phyloP scores from a whole-genome alignment of 352 stramenopile genomes.

The Phytopythium chamaehyphon region DNA sequence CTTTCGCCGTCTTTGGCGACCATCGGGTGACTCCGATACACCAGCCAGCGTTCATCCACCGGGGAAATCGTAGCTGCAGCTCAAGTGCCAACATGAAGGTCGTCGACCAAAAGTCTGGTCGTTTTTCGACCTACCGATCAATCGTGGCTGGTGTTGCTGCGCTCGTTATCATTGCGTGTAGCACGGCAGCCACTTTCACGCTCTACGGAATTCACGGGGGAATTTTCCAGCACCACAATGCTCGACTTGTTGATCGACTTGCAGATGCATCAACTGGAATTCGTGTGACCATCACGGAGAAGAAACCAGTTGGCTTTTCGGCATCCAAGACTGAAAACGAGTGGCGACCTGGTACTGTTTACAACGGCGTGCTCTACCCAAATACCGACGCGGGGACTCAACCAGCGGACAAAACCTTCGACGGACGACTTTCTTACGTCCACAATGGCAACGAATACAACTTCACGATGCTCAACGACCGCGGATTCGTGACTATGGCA shows the following conservation, averaged over 20 bases:
- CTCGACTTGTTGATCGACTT: conserved; percentile 6
- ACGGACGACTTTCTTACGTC: conserved; percentile 23
- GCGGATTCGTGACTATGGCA: conserved; percentile 25
- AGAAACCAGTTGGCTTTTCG: neutral
- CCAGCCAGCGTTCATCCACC: too few species aligned
- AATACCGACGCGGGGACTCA: neutral
- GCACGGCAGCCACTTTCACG: neutral
- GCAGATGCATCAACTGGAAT: conserved; percentile 1
- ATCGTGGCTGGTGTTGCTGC: too few species aligned
- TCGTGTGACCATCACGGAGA: conserved; percentile 11
- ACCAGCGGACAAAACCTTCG: conserved; percentile 15
- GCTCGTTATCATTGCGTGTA: too few species aligned
- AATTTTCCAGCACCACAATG: conserved; percentile 9
- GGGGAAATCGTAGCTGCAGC: too few species aligned
- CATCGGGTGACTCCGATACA: too few species aligned
- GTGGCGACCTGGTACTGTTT: neutral
- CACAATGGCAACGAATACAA: conserved; percentile 22
- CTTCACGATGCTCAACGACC: conserved; percentile 24
- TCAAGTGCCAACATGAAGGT: too few species aligned
- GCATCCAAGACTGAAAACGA: neutral
- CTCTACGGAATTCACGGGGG: conserved; percentile 8
- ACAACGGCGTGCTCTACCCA: conserved; percentile 10
- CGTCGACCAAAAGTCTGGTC: too few species aligned
- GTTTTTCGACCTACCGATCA: too few species aligned
- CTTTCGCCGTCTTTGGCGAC: too few species aligned